Conservation (phyloP, 345 rosid genomes). For the Brassica napus region Da-Ae NC_063445.1:22339501-22340000, state of each 20-base stretch:
- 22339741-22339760: slow-evolving; percentile 39
- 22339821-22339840: slow-evolving; percentile 27
- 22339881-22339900: slow-evolving; percentile 30
- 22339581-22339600: too few species aligned
- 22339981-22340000: neutral
- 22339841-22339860: neutral
- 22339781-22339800: slow-evolving; percentile 83
- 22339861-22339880: slow-evolving; percentile 20
- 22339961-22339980: slow-evolving; percentile 21
- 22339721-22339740: slow-evolving; percentile 41
- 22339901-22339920: slow-evolving; percentile 26
- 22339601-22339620: too few species aligned
- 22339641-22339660: too few species aligned
- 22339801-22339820: slow-evolving; percentile 56
- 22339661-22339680: too few species aligned
- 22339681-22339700: too few species aligned
- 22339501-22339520: too few species aligned
- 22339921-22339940: neutral
- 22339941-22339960: slow-evolving; percentile 12
- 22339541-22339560: too few species aligned
- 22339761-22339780: slow-evolving; percentile 43
- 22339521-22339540: too few species aligned
- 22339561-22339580: too few species aligned
- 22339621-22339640: too few species aligned
- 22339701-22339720: too few species aligned